phyloP scores from a whole-genome alignment of 1,284 basidiomycete species.

The Melampsora americana region DNA sequence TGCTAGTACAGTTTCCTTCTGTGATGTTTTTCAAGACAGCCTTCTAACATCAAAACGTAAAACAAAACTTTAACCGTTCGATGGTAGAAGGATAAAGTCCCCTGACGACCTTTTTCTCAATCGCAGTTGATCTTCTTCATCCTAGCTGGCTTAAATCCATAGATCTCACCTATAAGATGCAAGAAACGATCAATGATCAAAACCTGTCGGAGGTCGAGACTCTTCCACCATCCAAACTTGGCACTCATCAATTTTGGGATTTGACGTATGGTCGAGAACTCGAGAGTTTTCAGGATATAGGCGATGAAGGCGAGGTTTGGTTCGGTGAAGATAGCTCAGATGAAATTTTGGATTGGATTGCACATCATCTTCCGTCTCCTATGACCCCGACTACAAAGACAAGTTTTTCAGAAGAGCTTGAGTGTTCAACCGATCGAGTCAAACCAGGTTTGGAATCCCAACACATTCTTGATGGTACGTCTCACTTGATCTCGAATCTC shows the following conservation, averaged over 20 bases:
- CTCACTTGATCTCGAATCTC: neutral
- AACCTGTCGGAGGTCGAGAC: neutral
- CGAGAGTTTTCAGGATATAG: conserved; percentile 13
- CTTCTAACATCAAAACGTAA: too few relatives aligned
- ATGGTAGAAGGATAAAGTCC: too few relatives aligned
- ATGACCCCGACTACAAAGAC: conserved; percentile 11
- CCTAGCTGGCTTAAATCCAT: neutral
- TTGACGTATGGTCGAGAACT: conserved; percentile 17
- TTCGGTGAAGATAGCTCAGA: conserved; percentile 32
- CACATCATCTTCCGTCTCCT: conserved; percentile 11
- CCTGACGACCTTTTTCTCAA: too few relatives aligned
- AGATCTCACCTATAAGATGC: neutral
- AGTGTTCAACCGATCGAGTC: neutral
- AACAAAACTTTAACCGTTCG: too few relatives aligned
- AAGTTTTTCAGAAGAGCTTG: neutral
- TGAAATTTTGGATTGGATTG: conserved; percentile 38
- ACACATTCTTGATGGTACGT: conserved; percentile 1
- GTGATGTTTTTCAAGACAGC: too few relatives aligned
- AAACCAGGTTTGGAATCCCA: neutral
- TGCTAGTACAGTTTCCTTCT: too few relatives aligned
- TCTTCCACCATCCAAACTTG: conserved; percentile 12
- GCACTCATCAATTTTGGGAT: conserved; percentile 31
- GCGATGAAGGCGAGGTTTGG: conserved; percentile 40
- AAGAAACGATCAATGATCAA: neutral
- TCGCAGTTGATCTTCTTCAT: neutral